phyloP scores from a whole-genome alignment of 345 rosid genomes.

The Erodium maritimum region DNA sequence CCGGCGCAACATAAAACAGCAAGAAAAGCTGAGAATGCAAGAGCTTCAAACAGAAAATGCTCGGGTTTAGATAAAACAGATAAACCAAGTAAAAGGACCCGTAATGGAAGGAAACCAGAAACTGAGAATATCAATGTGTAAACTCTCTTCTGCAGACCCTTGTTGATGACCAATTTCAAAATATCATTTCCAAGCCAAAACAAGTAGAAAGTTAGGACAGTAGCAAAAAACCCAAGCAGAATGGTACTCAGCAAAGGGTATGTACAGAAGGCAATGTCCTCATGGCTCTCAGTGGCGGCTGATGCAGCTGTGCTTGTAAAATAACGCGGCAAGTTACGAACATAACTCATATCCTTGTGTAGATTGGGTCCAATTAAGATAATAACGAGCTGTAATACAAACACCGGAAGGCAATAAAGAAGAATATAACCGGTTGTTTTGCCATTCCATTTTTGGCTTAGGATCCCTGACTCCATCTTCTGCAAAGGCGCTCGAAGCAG shows the following conservation, averaged over 20 bases:
- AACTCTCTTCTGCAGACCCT: slow-evolving; percentile 84
- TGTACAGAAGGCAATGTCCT: slow-evolving; percentile 52
- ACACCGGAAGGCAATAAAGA: slow-evolving; percentile 68
- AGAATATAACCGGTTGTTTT: slow-evolving; percentile 52
- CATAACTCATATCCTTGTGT: slow-evolving; percentile 37
- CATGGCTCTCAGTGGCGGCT: slow-evolving; percentile 16
- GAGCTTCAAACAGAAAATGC: slow-evolving; percentile 58
- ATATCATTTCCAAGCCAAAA: slow-evolving; percentile 89
- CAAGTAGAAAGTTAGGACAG: slow-evolving; percentile 57
- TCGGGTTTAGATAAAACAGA: slow-evolving; percentile 68
- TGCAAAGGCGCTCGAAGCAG: slow-evolving; percentile 86
- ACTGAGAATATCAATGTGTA: slow-evolving; percentile 71
- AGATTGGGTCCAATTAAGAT: slow-evolving; percentile 53
- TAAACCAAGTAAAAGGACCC: slow-evolving; percentile 78
- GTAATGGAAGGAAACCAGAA: slow-evolving; percentile 68
- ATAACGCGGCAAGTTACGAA: slow-evolving; percentile 38
- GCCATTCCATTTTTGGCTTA: slow-evolving; percentile 65
- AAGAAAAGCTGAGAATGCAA: slow-evolving; percentile 70
- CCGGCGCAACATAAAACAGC: slow-evolving; percentile 60
- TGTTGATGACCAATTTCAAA: slow-evolving; percentile 75
- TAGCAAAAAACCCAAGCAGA: slow-evolving; percentile 64
- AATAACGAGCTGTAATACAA: slow-evolving; percentile 69
- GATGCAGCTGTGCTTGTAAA: slow-evolving; percentile 34
- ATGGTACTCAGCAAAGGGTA: slow-evolving; percentile 86
- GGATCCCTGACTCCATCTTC: slow-evolving; percentile 51